Percentiles rank a stretch among this genome's conserved stretches.
Conservation (phyloP, 1,284 basidiomycete species). For the Peniophora sp. region DNA sequence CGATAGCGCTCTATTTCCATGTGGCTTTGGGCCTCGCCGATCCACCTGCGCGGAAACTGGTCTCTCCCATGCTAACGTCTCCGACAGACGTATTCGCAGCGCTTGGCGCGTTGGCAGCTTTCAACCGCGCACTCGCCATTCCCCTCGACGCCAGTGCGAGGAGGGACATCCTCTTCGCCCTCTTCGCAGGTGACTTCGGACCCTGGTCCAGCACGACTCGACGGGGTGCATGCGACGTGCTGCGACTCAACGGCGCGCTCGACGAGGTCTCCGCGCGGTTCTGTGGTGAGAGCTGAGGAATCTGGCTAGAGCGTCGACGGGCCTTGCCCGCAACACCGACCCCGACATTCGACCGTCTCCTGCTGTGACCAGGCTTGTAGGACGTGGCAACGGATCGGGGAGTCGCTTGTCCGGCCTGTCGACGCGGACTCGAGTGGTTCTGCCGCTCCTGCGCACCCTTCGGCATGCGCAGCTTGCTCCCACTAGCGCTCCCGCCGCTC, state of each 20-base stretch:
- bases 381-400: slow-evolving; percentile 8
- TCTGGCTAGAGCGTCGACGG: slow-evolving; percentile 65
- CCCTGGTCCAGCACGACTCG: slow-evolving; percentile 18
- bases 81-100: slow-evolving; percentile 10
- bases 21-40: slow-evolving; percentile 26
- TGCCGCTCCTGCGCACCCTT: slow-evolving; percentile 29
- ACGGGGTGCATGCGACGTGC: slow-evolving; percentile 14
- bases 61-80: slow-evolving; percentile 36
- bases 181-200: slow-evolving; percentile 52
- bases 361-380: slow-evolving; percentile 1
- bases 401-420: slow-evolving; percentile 6
- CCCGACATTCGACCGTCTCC: slow-evolving; percentile 63
- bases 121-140: slow-evolving; percentile 27
- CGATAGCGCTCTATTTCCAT: slow-evolving; percentile 31
- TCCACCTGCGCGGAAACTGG: slow-evolving; percentile 29
- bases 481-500: slow-evolving; percentile 14
- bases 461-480: slow-evolving; percentile 20
- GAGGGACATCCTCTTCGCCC: slow-evolving; percentile 54
- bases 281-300: slow-evolving; percentile 51
- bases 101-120: slow-evolving; percentile 26
- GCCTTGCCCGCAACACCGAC: slow-evolving; percentile 52
- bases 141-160: slow-evolving; percentile 25
- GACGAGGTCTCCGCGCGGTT: slow-evolving; percentile 16
- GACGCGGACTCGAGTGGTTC: slow-evolving; percentile 8
- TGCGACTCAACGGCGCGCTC: slow-evolving; percentile 11